A percentile compares a stretch with the other conserved stretches of the same genome.
Evolutionary conservation across 2,329 filamentous ascomycete genomes (phyloP).

Genomic region (Diaporthe eres): DNA sequence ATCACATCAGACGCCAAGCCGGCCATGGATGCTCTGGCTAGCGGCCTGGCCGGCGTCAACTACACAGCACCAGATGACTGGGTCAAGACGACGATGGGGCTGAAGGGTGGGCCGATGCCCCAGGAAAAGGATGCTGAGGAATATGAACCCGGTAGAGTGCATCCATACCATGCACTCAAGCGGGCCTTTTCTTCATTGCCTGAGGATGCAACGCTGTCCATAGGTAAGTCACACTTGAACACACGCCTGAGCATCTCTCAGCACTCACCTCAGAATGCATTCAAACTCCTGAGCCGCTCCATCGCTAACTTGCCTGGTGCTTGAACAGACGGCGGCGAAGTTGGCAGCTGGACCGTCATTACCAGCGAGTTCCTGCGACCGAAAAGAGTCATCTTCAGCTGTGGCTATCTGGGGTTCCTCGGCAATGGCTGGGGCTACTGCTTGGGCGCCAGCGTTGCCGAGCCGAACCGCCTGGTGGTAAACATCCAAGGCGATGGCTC

Average conservation of each 20-base stretch:
- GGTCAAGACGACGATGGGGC: slow-evolving; percentile 15
- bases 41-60: not conserved
- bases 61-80: slow-evolving; percentile 23
- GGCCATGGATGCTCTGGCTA: slow-evolving; percentile 12
- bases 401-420: slow-evolving; percentile 59
- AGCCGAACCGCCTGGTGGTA: slow-evolving; percentile 54
- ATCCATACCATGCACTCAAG: slow-evolving; percentile 33
- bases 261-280: not conserved
- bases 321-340: slow-evolving; percentile 55
- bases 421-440: slow-evolving; percentile 62
- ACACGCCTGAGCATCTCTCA: not conserved
- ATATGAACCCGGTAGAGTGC: slow-evolving; percentile 21
- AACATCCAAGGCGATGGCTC: slow-evolving; percentile 61
- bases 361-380: slow-evolving; percentile 48
- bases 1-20: slow-evolving; percentile 30
- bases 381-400: slow-evolving; percentile 47
- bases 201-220: slow-evolving; percentile 48
- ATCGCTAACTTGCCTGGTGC: not conserved
- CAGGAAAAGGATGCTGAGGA: slow-evolving; percentile 22
- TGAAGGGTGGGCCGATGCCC: slow-evolving; percentile 24
- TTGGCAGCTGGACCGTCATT: slow-evolving; percentile 53
- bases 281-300: not conserved
- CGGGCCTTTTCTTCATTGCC: slow-evolving; percentile 46
- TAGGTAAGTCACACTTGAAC: slow-evolving; percentile 3
- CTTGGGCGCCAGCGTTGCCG: slow-evolving; percentile 58